phyloP scores from a whole-genome alignment of 2,329 filamentous ascomycete genomes.

The Aspergillus sp. region DNA sequence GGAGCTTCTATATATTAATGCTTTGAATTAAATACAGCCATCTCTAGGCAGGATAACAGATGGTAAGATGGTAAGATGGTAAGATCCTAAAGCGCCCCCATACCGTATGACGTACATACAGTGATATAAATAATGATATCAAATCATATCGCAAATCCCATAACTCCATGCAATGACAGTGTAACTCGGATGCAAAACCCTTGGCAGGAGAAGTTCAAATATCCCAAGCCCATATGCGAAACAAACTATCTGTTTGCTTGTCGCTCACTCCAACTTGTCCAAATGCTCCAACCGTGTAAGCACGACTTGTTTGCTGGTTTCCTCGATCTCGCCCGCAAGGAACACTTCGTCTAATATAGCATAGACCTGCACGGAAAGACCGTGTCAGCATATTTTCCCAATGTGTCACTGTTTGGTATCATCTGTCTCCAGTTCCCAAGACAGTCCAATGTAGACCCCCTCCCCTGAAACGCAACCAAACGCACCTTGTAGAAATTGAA shows the following conservation, averaged over 20 bases:
- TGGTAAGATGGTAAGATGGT: neutral
- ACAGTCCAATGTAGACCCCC: too few species aligned
- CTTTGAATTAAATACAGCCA: neutral
- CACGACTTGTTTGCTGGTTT: conserved; percentile 98
- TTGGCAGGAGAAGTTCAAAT: neutral
- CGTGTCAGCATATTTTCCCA: conserved; percentile 3
- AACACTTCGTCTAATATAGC: conserved; percentile 98
- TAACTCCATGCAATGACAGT: conserved; percentile 18
- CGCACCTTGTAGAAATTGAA: conserved; percentile 67
- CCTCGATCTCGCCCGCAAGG: conserved; percentile 93
- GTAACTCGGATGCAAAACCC: conserved; percentile 9
- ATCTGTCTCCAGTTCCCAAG: too few species aligned
- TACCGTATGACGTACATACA: too few species aligned
- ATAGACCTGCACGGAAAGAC: conserved; percentile 61
- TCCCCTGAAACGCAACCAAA: neutral
- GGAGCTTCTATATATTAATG: too few species aligned
- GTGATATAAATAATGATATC: neutral
- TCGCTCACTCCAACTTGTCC: conserved; percentile 79
- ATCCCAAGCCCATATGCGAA: neutral
- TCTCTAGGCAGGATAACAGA: neutral
- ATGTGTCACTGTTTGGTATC: too few species aligned
- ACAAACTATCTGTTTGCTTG: neutral
- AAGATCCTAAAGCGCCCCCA: too few species aligned
- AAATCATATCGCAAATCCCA: conserved; percentile 1
- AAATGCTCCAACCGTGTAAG: conserved; percentile 89